Base-by-base conservation (phyloP, 441 rosid genomes). In the Populus hybrid region DNA sequence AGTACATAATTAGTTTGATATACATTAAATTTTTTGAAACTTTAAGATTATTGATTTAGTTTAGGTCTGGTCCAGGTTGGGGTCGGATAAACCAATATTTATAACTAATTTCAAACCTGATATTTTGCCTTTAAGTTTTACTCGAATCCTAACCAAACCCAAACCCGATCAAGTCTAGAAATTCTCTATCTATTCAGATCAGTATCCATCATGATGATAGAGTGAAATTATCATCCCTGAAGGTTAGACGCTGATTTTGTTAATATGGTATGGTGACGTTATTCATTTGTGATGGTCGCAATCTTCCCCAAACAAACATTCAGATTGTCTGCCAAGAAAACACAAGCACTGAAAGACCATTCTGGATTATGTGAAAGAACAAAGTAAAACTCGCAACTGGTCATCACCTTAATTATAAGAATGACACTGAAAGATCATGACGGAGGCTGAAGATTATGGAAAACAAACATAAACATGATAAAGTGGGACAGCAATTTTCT, bases 51-150 rank as follows among this genome's bases (percentile, higher is more conserved):
- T 38, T 38, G 0, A 38, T 10, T 38, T 38, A 38, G 0, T 38
- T 38, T 38, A 38, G 0, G 0, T 38, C 0, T 0, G 3, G 3
- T n/a, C 0, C 3, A 38, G 11, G 12, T 9, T 38, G 3, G 42
- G 42, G 1, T 38, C 0, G 12, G 42, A 38, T 38, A 38, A 0
- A 38, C 3, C 11, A 38, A 38, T 38, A 38, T 38, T 38, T 0
- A 38, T 38, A 0, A 0, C 3, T 12, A 38, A 2, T 0, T 38
- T 38, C 46, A 38, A 38, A 38, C 46, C 0, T 38, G 0, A 38
- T 1, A 38, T 38, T 38, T 38, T 38, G 4, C 46, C 3, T 38
- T 38, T 0, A 0, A 38, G 3, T 38, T 38, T 38, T 38, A 38
- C 42, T 38, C 11, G 3, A 38, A 38, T 0, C 10, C 0, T 38